Percentiles rank a stretch among this genome's conserved stretches.
phyloP scores from a whole-genome alignment of 805 yeast species.

The Candida tammaniensis region DNA sequence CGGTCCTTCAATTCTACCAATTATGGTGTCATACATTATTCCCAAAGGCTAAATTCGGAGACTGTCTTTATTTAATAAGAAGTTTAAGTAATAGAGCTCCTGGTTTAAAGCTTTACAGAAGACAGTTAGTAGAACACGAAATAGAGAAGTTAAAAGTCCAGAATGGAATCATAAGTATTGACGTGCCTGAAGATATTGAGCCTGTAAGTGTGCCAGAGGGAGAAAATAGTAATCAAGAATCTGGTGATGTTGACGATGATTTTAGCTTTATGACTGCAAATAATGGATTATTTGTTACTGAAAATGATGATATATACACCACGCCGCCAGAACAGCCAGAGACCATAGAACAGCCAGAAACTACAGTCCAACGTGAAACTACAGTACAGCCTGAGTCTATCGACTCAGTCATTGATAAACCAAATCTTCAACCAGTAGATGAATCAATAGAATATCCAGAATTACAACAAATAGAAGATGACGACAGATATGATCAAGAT shows the following conservation, averaged over 20 bases:
- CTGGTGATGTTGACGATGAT: conserved; percentile 23
- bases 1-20: conserved; percentile 41
- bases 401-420: not conserved
- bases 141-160: conserved; percentile 20
- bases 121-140: conserved; percentile 26
- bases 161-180: conserved; percentile 38
- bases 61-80: conserved; percentile 56
- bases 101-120: conserved; percentile 31
- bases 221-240: conserved; percentile 1
- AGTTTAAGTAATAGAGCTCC: conserved; percentile 45
- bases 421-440: not conserved
- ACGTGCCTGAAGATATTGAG: conserved; percentile 8
- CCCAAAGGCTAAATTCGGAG: conserved; percentile 77
- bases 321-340: not conserved
- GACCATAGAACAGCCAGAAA: not conserved
- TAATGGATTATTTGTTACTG: conserved; percentile 28
- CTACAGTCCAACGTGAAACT: not conserved
- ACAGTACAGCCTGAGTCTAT: too few species aligned
- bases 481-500: conserved; percentile 26
- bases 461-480: conserved; percentile 1
- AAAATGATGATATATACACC: conserved; percentile 19
- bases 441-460: too few species aligned
- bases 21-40: conserved; percentile 53
- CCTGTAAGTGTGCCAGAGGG: conserved; percentile 6
- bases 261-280: conserved; percentile 28